phyloP scores from a whole-genome alignment of 192 early-diverging fungal genomes.

The Neocallimastix lanati region DNA sequence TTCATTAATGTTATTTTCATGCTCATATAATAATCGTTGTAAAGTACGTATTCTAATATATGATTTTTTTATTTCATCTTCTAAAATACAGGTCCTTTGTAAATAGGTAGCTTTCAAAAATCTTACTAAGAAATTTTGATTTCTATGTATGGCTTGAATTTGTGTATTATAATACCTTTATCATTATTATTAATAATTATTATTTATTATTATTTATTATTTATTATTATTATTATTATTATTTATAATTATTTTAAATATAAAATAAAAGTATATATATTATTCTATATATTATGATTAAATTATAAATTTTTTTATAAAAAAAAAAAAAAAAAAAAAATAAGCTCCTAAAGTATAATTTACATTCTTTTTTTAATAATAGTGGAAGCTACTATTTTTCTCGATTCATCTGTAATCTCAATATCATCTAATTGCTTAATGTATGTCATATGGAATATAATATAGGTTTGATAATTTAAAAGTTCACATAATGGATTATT shows the following conservation, averaged over 20 bases:
- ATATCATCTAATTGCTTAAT: slow-evolving; percentile 26
- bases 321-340: too few relatives aligned
- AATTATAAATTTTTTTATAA: too few relatives aligned
- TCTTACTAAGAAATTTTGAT: slow-evolving; percentile 29
- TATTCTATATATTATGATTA: too few relatives aligned
- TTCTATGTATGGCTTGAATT: slow-evolving; percentile 33
- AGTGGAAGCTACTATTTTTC: slow-evolving; percentile 30
- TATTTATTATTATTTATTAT: neutral
- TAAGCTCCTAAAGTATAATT: too few relatives aligned
- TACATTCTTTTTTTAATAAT: slow-evolving; percentile 44
- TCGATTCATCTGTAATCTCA: slow-evolving; percentile 31
- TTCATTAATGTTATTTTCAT: neutral
- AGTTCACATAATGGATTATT: slow-evolving; percentile 36
- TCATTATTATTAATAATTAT: slow-evolving; percentile 1
- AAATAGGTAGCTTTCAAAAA: slow-evolving; percentile 6
- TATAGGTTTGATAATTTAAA: slow-evolving; percentile 42
- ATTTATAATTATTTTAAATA: too few relatives aligned
- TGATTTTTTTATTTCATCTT: neutral
- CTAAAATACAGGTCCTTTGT: neutral
- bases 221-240: too few relatives aligned
- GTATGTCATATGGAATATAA: slow-evolving; percentile 33
- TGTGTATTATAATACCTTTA: slow-evolving; percentile 42
- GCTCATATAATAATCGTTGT: neutral
- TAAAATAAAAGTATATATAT: too few relatives aligned
- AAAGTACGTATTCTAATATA: neutral